Evolutionary conservation across 2,329 filamentous ascomycete genomes (phyloP).

Genomic region (Didymella sp.): DNA sequence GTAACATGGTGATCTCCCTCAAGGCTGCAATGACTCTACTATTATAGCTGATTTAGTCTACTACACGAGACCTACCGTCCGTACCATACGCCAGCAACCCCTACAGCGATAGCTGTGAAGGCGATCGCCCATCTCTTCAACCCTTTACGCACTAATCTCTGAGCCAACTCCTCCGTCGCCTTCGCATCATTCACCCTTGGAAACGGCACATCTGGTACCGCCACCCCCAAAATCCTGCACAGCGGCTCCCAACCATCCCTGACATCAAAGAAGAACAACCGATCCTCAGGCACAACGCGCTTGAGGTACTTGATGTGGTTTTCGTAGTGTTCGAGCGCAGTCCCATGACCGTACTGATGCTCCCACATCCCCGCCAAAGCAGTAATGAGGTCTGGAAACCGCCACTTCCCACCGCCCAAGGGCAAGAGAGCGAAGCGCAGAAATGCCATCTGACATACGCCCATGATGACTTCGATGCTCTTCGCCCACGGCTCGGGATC

Average conservation of each 20-base stretch:
- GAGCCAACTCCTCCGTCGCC: neutral
- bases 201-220: neutral
- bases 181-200: neutral
- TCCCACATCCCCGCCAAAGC: neutral
- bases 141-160: neutral
- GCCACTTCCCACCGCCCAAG: neutral
- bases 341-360: neutral
- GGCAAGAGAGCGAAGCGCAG: neutral
- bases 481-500: neutral
- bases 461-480: neutral
- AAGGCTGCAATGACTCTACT: no score
- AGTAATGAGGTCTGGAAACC: neutral
- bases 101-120: neutral
- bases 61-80: no score
- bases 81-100: neutral
- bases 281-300: neutral
- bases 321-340: neutral
- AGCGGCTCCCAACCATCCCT: neutral
- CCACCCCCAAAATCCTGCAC: neutral
- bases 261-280: neutral
- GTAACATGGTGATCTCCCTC: no score
- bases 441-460: neutral
- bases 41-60: no score
- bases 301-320: neutral
- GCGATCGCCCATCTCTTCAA: neutral